Conservation (phyloP, 257 asterid genomes). For the Apocynum venetum region DNA sequence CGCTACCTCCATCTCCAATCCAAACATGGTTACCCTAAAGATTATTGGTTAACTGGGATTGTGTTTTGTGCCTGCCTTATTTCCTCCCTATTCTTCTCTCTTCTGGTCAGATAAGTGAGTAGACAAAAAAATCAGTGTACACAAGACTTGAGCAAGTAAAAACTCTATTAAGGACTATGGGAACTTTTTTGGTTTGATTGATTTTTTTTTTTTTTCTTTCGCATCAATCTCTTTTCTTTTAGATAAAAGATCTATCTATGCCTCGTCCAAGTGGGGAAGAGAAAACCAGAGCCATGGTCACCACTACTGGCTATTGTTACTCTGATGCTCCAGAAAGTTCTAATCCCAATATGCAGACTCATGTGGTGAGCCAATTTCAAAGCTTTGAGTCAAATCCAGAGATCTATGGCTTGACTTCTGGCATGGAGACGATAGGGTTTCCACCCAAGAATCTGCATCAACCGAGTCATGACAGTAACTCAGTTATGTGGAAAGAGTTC, state of each 20-base stretch:
- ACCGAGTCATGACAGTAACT: background rate
- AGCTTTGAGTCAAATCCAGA: conserved; percentile 35
- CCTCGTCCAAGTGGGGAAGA: conserved; percentile 37
- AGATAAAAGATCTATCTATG: conserved; percentile 22
- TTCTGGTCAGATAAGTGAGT: conserved; percentile 7
- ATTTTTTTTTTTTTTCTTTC: conserved; percentile 5
- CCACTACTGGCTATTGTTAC: conserved; percentile 40
- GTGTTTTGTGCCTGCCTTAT: too few species aligned
- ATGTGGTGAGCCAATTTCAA: conserved; percentile 36
- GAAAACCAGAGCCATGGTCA: conserved; percentile 29
- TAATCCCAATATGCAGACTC: conserved; percentile 29
- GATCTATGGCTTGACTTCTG: conserved; percentile 55
- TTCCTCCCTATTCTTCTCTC: conserved; percentile 2
- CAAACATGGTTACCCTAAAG: conserved; percentile 11
- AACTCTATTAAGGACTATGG: background rate
- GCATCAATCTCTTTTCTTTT: conserved; percentile 16
- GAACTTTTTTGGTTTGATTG: conserved; percentile 18
- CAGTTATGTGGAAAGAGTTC: conserved; percentile 46
- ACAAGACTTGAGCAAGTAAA: background rate
- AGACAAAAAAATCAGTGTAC: conserved; percentile 18
- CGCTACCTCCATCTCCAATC: background rate
- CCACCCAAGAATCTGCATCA: conserved; percentile 35
- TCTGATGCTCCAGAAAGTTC: conserved; percentile 30
- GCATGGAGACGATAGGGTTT: conserved; percentile 71
- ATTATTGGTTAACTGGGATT: conserved; percentile 1